Conservation (phyloP, 2,329 filamentous ascomycete genomes). For the Thelonectria rubi region DNA sequence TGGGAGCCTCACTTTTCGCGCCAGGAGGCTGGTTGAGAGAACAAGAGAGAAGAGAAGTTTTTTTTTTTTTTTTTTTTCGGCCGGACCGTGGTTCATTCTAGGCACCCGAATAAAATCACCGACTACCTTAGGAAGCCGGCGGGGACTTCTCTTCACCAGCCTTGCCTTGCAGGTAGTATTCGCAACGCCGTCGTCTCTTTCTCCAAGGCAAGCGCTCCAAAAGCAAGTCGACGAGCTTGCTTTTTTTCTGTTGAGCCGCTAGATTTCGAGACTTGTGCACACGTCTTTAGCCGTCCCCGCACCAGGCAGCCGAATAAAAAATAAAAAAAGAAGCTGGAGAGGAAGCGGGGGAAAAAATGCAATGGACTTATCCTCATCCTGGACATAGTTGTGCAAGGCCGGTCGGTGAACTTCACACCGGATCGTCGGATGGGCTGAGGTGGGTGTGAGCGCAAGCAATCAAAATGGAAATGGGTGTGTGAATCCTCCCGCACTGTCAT, state of each 20-base stretch:
- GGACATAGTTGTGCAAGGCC: too few relatives aligned
- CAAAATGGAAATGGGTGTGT: not conserved
- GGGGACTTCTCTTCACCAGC: not conserved
- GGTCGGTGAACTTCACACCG: not conserved
- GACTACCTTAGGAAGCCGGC: not conserved
- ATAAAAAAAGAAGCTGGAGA: not conserved
- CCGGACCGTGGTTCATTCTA: not conserved
- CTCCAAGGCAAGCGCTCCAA: not conserved
- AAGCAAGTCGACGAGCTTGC: not conserved
- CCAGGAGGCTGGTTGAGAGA: not conserved
- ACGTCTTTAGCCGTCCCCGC: constrained; percentile 4
- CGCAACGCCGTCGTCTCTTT: constrained; percentile 1
- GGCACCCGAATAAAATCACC: not conserved
- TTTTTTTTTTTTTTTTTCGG: too few relatives aligned
- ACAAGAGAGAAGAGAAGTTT: not conserved
- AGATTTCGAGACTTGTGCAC: not conserved
- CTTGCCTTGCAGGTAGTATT: not conserved
- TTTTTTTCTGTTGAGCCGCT: constrained; percentile 14
- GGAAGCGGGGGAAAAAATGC: not conserved
- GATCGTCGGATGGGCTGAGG: not conserved
- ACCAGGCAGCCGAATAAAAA: constrained; percentile 21
- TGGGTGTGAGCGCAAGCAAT: not conserved
- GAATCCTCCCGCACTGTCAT: not conserved
- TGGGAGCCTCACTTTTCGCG: not conserved
- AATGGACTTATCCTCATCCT: not conserved